Base-by-base conservation (phyloP, 768 basidiomycete species). In the Lyophyllum atratum region DNA sequence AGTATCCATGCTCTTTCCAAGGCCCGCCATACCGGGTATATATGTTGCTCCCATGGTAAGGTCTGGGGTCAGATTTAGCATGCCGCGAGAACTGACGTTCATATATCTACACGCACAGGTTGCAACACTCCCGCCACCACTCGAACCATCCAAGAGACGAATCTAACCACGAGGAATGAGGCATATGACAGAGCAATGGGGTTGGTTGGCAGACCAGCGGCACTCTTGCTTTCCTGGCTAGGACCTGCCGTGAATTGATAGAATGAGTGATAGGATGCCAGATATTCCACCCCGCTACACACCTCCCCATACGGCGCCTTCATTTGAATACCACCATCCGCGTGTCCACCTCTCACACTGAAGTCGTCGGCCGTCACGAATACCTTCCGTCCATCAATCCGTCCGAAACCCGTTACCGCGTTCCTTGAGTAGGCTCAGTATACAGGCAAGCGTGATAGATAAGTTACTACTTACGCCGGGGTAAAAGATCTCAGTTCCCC, bases 301-400 rank as follows among this genome's bases (percentile, higher is more conserved):
- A 77, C 76, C 70, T 77, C 76, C 48, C 74, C 76, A 53, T 77
- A 74, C 1, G 68, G 68, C 3, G 76, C 74, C 55, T 76, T 77
- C 56, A 66, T 69, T 21, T 64, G 63, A 49, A 77, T 76, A 12
- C 74, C 74, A 49, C 76, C 76, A 62, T 77, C 76, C 12, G 76
- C 76, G 68, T 77, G 76, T 21, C 76, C 76, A 3, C 76, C 76
- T 54, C 76, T 65, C 14, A 77, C 76, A 60, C 74, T 77, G 52
- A 77, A 77, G 54, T 77, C 76, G 31, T 77, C 74, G 12, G 76
- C 74, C 2, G 72, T 73, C 10, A 77, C 59, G 54, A 76, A 77
- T 1, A 77, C 74, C 55, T 70, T 75, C 17, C 72, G 71, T 1
- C 66, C 66, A 48, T 68, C 47, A 21, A 76, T 55, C 43, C 61